phyloP scores from a whole-genome alignment of 352 stramenopile species.

The Blastocystis sp. region DNA sequence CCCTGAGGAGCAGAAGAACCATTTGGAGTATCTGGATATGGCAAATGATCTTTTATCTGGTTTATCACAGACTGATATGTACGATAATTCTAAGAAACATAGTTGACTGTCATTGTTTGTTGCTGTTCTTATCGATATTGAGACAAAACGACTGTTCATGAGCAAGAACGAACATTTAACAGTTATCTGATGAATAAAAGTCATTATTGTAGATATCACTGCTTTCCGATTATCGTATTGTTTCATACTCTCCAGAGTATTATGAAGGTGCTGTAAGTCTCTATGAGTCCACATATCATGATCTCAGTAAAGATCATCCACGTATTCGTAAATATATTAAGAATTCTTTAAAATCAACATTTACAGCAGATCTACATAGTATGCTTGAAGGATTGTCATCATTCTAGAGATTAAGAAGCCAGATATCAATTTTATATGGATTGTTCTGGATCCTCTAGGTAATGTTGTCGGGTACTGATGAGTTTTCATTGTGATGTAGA shows the following conservation, averaged over 20 bases:
- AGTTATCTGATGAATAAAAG: neutral
- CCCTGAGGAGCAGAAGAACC: neutral
- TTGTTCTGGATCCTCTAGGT: neutral
- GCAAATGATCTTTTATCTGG: slow-evolving; percentile 15
- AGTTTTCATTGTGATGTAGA: neutral
- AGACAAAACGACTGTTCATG: neutral
- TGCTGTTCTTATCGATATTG: neutral
- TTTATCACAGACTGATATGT: neutral
- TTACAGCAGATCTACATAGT: neutral
- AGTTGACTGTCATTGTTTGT: slow-evolving; percentile 13
- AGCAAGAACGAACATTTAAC: neutral
- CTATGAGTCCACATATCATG: neutral
- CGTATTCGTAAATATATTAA: slow-evolving; percentile 10
- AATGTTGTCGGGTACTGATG: neutral
- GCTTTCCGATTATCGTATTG: neutral
- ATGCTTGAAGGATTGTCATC: neutral
- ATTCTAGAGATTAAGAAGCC: slow-evolving; percentile 51
- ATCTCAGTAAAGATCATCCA: neutral
- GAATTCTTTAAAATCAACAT: neutral
- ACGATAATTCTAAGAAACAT: slow-evolving; percentile 12
- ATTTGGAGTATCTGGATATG: slow-evolving; percentile 38
- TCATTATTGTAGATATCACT: neutral
- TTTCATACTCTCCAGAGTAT: neutral
- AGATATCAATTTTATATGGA: neutral
- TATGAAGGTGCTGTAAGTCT: slow-evolving; percentile 11